Base-by-base conservation (phyloP, 2,329 filamentous ascomycete genomes). In the Diaporthe eres region DNA sequence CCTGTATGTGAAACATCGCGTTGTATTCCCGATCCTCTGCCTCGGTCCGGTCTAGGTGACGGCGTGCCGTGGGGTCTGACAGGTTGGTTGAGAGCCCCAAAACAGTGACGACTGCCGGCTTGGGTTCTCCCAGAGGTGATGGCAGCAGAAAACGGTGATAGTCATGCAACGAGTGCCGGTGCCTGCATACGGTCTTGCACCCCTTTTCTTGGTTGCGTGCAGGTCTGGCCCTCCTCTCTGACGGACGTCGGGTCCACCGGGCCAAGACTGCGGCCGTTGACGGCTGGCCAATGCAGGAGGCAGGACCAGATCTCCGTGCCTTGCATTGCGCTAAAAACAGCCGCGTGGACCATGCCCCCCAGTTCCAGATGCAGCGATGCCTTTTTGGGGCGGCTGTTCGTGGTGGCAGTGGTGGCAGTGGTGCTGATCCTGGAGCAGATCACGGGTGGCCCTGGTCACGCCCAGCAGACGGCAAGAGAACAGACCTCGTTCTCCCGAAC, bases 401-500 rank as follows among this genome's bases (percentile, higher is more conserved):
- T 37, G 28, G 63, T 67, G 65, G 65, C 65, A 70, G 63, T 37
- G 28, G 63, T 67, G 65, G 65, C 65, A 70, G 65, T 55, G 65
- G 49, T 55, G 49, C 34, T 70, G 65, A 70, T 70, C 65, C 65
- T 34, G 65, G 65, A 39, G 65, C n/a, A 70, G 65, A 70, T 70
- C 65, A 70, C 65, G 65, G 65, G 65, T 55, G 65, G 65, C 49
- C 65, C 65, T 70, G 65, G 65, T 70, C 49, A 7, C 49, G 47
- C 47, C 63, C 63, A 39, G 63, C 34, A 53, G 47, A 53, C 65
- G 65, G 65, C 65, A 42, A 42, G 65, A 70, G 65, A 70, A 70
- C 65, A 70, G 65, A 70, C 65, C 65, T 70, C 65, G 65, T 70
- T 70, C 65, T 70, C 65, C 65, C 65, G 65, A 70, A 70, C 65